Evolutionary conservation across 495 filamentous ascomycete genomes (phyloP).

Genomic region (Cercophora scortea): DNA sequence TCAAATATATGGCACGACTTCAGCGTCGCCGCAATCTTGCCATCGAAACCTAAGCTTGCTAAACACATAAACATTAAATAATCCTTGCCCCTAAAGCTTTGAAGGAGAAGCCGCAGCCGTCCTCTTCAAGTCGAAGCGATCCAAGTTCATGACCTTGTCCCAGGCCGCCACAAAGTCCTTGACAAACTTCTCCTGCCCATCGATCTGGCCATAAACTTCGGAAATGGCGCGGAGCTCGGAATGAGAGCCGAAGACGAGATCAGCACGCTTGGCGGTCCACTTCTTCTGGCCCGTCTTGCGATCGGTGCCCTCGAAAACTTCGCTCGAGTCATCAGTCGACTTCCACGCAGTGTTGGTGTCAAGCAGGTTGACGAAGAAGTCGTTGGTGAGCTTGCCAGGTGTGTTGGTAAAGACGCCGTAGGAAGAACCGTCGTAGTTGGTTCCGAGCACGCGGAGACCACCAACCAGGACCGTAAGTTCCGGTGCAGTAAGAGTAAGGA

Average conservation of each 20-base stretch:
- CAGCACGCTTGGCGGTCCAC: slow-evolving; percentile 60
- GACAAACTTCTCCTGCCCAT: slow-evolving; percentile 52
- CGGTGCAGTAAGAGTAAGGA: slow-evolving; percentile 58
- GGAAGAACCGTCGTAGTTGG: slow-evolving; percentile 57
- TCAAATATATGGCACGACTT: no score
- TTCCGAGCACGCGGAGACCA: slow-evolving; percentile 55
- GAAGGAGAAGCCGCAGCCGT: not conserved
- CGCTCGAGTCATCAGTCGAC: slow-evolving; percentile 31
- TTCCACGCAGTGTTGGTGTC: slow-evolving; percentile 60
- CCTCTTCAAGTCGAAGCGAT: slow-evolving; percentile 50
- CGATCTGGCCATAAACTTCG: slow-evolving; percentile 54
- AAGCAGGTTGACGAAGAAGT: slow-evolving; percentile 69
- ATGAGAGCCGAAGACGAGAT: slow-evolving; percentile 64
- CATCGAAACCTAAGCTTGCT: not conserved
- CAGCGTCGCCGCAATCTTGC: no score
- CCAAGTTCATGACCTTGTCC: slow-evolving; percentile 65
- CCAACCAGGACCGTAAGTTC: slow-evolving; percentile 61
- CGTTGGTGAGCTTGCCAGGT: slow-evolving; percentile 61
- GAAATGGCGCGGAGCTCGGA: slow-evolving; percentile 60
- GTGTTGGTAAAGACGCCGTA: slow-evolving; percentile 55
- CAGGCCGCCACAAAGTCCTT: slow-evolving; percentile 64
- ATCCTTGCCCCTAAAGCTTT: slow-evolving; percentile 2
- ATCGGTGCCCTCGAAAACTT: slow-evolving; percentile 55
- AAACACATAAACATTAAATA: not conserved
- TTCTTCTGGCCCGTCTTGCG: slow-evolving; percentile 58